Conservation (phyloP, 345 rosid genomes). For the Dovyalis caffra region DNA sequence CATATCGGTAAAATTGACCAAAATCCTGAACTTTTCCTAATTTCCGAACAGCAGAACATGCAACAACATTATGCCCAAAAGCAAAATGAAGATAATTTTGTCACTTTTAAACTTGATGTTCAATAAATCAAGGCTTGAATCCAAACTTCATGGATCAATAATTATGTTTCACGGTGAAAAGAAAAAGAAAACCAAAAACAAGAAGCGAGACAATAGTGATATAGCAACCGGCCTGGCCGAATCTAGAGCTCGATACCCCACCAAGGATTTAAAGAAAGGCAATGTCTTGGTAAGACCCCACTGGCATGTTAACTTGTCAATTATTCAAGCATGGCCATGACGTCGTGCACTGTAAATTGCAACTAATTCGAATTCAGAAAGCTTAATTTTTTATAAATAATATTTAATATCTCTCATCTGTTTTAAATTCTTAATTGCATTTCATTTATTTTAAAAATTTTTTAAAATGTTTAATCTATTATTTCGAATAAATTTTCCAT, state of each 20-base stretch:
- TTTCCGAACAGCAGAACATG: background rate
- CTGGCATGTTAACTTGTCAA: background rate
- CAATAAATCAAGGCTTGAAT: background rate
- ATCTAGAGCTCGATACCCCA: conserved; percentile 24
- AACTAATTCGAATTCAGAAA: background rate
- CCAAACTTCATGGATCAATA: conserved; percentile 14
- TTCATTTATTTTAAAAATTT: background rate
- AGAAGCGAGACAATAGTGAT: background rate
- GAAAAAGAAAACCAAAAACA: background rate
- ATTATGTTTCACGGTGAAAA: conserved; percentile 17
- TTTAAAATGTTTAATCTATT: no score
- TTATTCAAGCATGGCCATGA: conserved; percentile 8
- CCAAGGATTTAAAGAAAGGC: conserved; percentile 16
- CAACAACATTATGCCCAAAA: background rate
- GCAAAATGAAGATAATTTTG: background rate
- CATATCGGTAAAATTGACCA: background rate
- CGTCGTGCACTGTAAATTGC: background rate
- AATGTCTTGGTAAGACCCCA: conserved; percentile 28
- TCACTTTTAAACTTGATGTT: background rate
- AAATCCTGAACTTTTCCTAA: background rate
- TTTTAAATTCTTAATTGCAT: no score
- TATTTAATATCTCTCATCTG: no score
- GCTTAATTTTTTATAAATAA: no score
- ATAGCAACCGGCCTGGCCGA: background rate
- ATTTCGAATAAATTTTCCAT: no score